Percentiles rank a stretch among this genome's conserved stretches.
Conservation (phyloP, 164 flowering plant species). For the Akebia trifoliata region DNA sequence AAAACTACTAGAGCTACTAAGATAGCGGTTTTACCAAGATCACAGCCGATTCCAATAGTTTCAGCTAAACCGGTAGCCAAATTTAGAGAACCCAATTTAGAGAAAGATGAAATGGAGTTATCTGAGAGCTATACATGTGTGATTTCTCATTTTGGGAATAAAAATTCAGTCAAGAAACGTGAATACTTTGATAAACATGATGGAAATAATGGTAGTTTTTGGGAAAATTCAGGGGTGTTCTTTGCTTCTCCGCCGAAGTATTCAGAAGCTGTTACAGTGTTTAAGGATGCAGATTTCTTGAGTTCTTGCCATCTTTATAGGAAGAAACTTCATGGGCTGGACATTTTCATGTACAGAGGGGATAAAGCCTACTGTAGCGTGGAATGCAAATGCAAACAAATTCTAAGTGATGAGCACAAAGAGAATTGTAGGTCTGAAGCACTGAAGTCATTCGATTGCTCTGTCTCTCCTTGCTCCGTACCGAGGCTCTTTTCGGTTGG, state of each 20-base stretch:
- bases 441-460: slow-evolving; percentile 28
- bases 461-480: slow-evolving; percentile 45
- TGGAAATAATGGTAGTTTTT: background rate
- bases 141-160: slow-evolving; percentile 40
- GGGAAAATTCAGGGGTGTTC: slow-evolving; percentile 22
- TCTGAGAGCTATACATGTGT: slow-evolving; percentile 70
- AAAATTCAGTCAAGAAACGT: slow-evolving; percentile 25
- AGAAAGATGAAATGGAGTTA: slow-evolving; percentile 31
- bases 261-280: slow-evolving; percentile 7
- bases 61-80: slow-evolving; percentile 13
- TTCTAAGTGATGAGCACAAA: slow-evolving; percentile 35
- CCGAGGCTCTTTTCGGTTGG: slow-evolving; percentile 38
- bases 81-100: slow-evolving; percentile 15
- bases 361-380: slow-evolving; percentile 60
- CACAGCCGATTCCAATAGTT: slow-evolving; percentile 35
- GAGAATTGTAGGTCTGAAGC: slow-evolving; percentile 35
- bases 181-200: slow-evolving; percentile 36
- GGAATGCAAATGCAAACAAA: slow-evolving; percentile 52
- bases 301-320: slow-evolving; percentile 45
- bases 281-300: slow-evolving; percentile 32
- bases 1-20: slow-evolving; percentile 8
- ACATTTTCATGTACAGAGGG: slow-evolving; percentile 68
- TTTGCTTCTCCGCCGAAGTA: slow-evolving; percentile 16
- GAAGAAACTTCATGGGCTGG: slow-evolving; percentile 54
- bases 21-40: slow-evolving; percentile 22